phyloP scores from a whole-genome alignment of 257 asterid genomes.

The Solanum paucissectum region DNA sequence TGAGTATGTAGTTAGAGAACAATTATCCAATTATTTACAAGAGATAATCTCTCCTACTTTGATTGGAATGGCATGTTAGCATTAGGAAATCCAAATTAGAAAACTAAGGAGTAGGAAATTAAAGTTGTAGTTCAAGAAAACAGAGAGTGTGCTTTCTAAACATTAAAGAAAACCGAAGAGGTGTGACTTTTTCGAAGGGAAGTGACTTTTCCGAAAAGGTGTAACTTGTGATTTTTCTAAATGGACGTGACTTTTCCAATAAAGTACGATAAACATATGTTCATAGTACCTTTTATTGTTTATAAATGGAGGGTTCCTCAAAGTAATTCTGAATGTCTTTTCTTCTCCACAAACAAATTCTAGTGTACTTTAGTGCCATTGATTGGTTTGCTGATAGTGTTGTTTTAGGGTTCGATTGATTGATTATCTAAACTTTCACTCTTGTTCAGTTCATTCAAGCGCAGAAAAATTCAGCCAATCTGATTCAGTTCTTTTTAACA shows the following conservation, averaged over 20 bases:
- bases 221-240: too few relatives aligned
- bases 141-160: neutral
- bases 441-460: too few relatives aligned
- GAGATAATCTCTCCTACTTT: neutral
- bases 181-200: neutral
- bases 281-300: neutral
- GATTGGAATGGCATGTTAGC: neutral
- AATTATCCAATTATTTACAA: too few relatives aligned
- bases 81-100: neutral
- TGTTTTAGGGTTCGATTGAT: neutral
- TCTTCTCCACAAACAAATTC: too few relatives aligned
- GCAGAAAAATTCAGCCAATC: too few relatives aligned
- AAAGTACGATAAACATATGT: neutral
- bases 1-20: neutral
- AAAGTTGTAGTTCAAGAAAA: neutral
- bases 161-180: neutral
- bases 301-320: too few relatives aligned
- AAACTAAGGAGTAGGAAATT: neutral
- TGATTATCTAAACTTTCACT: neutral
- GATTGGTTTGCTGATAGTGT: neutral
- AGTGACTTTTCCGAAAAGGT: neutral
- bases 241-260: too few relatives aligned
- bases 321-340: too few relatives aligned
- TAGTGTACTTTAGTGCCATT: neutral
- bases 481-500: too few relatives aligned